phyloP scores from a whole-genome alignment of 768 basidiomycete species.

The Collybia mongolica region DNA sequence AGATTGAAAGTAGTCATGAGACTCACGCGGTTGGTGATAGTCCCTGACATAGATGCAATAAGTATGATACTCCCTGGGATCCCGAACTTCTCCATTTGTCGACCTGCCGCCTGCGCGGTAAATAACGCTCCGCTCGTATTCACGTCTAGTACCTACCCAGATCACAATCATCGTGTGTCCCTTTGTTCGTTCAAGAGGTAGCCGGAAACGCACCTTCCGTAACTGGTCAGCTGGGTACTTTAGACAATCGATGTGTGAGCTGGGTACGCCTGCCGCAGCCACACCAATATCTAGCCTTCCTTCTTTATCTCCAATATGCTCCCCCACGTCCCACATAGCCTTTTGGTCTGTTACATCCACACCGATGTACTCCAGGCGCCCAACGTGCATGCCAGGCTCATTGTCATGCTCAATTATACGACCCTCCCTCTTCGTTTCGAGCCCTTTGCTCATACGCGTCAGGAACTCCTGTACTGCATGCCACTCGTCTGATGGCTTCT shows the following conservation, averaged over 20 bases:
- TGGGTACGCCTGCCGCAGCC: slow-evolving; percentile 75
- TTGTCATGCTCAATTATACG: too few species aligned
- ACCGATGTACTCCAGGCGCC: slow-evolving; percentile 55
- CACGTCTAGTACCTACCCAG: slow-evolving; percentile 58
- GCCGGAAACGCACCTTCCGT: slow-evolving; percentile 41
- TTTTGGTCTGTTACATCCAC: slow-evolving; percentile 67
- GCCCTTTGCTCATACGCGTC: slow-evolving; percentile 29
- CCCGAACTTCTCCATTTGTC: slow-evolving; percentile 56
- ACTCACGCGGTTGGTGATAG: too few species aligned
- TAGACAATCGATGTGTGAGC: slow-evolving; percentile 57
- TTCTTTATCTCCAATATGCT: slow-evolving; percentile 64
- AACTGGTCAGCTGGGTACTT: slow-evolving; percentile 67
- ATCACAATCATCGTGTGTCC: neutral
- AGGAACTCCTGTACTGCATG: slow-evolving; percentile 50
- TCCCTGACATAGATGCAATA: slow-evolving; percentile 63
- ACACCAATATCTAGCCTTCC: slow-evolving; percentile 72
- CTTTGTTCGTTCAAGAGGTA: too few species aligned
- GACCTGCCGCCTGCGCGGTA: slow-evolving; percentile 63
- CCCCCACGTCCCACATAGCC: slow-evolving; percentile 50
- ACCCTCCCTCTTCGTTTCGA: slow-evolving; percentile 17
- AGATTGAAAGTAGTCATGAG: too few species aligned
- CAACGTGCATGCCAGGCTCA: neutral
- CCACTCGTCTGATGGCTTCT: slow-evolving; percentile 57
- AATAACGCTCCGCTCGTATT: slow-evolving; percentile 65
- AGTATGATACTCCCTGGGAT: slow-evolving; percentile 57